phyloP scores from a whole-genome alignment of 1,284 basidiomycete genomes.

The Cystobasidium slooffiae region DNA sequence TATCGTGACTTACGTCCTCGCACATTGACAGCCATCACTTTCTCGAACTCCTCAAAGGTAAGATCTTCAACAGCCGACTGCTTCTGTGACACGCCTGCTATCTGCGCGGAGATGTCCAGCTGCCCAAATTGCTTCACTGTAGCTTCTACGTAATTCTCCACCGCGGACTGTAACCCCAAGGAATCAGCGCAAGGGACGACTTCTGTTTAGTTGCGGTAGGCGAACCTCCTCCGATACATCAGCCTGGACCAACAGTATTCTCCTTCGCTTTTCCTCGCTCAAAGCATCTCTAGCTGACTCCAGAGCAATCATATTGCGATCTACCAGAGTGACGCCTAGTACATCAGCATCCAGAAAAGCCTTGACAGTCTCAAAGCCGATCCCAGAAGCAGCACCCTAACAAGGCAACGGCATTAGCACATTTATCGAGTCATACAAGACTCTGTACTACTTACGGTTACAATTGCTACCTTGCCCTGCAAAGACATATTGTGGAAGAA shows the following conservation, averaged over 20 bases:
- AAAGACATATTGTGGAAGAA: neutral
- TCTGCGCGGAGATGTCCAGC: conserved; percentile 22
- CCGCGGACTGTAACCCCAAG: neutral
- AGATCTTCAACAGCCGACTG: conserved; percentile 5
- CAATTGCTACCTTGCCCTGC: conserved; percentile 8
- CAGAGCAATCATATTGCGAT: neutral
- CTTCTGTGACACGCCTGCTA: conserved; percentile 14
- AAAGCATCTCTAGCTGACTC: neutral
- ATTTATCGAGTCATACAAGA: neutral
- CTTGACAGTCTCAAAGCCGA: conserved; percentile 21
- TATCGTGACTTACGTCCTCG: neutral
- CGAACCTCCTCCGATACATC: conserved; percentile 17
- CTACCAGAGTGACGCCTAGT: conserved; percentile 10
- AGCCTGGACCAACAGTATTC: conserved; percentile 1
- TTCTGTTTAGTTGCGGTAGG: neutral
- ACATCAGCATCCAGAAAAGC: conserved; percentile 5
- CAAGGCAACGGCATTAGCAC: neutral
- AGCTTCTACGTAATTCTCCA: conserved; percentile 1
- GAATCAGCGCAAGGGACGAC: neutral
- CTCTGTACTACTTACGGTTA: conserved; percentile 2
- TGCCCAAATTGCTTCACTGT: neutral
- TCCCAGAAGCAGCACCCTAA: conserved; percentile 23
- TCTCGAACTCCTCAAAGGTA: conserved; percentile 2
- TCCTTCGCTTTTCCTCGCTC: neutral
- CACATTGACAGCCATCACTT: conserved; percentile 3